phyloP scores from a whole-genome alignment of 768 basidiomycete genomes.

The Amanita brunnescens region DNA sequence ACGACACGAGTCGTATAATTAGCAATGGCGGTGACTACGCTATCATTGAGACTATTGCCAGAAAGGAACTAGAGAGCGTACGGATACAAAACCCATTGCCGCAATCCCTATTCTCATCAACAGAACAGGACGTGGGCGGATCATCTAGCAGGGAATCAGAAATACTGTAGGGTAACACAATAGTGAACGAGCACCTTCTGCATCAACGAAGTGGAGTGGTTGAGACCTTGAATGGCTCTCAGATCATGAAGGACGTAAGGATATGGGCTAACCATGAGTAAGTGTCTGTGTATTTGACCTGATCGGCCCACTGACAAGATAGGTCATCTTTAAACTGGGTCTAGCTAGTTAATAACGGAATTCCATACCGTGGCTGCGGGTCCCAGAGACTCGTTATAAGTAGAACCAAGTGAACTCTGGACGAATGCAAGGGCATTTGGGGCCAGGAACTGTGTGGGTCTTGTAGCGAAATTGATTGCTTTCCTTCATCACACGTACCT shows the following conservation, averaged over 20 bases:
- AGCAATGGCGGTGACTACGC: slow-evolving; percentile 42
- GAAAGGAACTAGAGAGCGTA: slow-evolving; percentile 17
- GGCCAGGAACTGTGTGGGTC: slow-evolving; percentile 33
- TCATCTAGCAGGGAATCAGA: slow-evolving; percentile 21
- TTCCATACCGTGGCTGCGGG: slow-evolving; percentile 34
- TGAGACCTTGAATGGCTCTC: slow-evolving; percentile 23
- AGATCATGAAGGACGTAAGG: not conserved
- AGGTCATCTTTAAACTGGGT: slow-evolving; percentile 29
- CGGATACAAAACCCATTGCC: slow-evolving; percentile 27
- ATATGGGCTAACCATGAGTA: slow-evolving; percentile 25
- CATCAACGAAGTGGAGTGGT: slow-evolving; percentile 42
- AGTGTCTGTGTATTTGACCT: slow-evolving; percentile 29
- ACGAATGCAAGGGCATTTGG: slow-evolving; percentile 41
- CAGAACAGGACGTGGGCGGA: slow-evolving; percentile 40
- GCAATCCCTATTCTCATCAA: slow-evolving; percentile 39
- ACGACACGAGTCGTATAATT: slow-evolving; percentile 47
- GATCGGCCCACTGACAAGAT: slow-evolving; percentile 18
- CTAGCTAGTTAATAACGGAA: not conserved
- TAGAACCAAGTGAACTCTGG: slow-evolving; percentile 32
- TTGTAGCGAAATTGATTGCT: not conserved
- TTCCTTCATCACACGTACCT: slow-evolving; percentile 17
- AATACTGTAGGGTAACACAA: not conserved
- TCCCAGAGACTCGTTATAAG: slow-evolving; percentile 36
- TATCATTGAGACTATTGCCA: no score
- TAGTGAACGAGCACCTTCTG: slow-evolving; percentile 20